Evolutionary conservation across 495 filamentous ascomycete species (phyloP), one percentile per base, ranked within the genome.

Genomic region (Penicillium canescens): DNA sequence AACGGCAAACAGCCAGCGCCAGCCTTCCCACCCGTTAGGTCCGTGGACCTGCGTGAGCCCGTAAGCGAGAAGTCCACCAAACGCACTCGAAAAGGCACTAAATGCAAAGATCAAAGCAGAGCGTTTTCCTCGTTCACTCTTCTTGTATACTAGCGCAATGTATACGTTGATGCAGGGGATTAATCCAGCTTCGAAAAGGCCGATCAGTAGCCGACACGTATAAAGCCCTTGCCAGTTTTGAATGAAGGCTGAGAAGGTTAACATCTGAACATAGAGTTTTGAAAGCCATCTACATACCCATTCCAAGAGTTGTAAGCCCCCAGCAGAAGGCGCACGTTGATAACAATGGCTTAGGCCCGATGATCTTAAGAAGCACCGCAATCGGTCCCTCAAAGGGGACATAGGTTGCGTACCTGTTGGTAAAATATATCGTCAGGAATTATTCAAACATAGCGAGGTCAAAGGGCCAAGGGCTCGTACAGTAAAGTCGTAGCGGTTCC

Each of bases 401-500:
- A 21, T 54, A 54, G 26, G 51, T 54, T 20, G 51, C 51, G 31
- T 46, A 54, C 24, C 51, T 54, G 34, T 35, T n/a, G n/a, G 14
- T 13, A 44, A 13, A 28, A 24, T 44, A 10, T 13, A n/a, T 46
- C 18, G 34, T 45, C 51, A 18, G 28, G 16, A 12, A 10, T 14
- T 9, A 10, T 54, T 42, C 18, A 18, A 18, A 18, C 18, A 18
- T 18, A 18, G 18, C 18, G 18, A 18, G 18, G 1, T 18, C 18
- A 18, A 18, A 18, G 18, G 18, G 18, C 18, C 18, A 18, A 18
- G 18, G 18, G 18, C 18, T 18, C 18, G 1, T 54, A 54, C 51
- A 54, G 51, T 20, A 54, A 46, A 45, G 51, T 54, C 24, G 68
- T 59, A 4, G 69, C 66, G 4, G 61, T 70, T 5, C 57, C 58